Evolutionary conservation across 2,329 filamentous ascomycete genomes (phyloP).

Genomic region (Dactylellina parvicollis): DNA sequence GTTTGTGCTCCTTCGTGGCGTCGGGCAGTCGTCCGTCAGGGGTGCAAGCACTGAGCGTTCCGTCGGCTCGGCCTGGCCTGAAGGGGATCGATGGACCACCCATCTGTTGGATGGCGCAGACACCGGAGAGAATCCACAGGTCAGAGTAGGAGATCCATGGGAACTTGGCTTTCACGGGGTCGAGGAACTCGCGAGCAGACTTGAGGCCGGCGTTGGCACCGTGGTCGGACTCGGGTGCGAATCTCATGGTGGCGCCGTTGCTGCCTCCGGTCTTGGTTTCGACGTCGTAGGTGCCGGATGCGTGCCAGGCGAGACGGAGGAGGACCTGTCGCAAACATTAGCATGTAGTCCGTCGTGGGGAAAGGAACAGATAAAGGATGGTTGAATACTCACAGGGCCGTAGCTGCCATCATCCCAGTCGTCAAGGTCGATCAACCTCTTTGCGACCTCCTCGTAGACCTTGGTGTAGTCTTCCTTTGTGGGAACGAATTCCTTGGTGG

Average conservation of each 20-base stretch:
- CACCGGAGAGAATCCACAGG: conserved; percentile 90
- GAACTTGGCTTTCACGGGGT: conserved; percentile 88
- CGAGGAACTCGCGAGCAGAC: conserved; percentile 87
- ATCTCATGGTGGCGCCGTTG: conserved; percentile 97
- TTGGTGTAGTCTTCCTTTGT: conserved; percentile 91
- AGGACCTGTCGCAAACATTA: conserved; percentile 66
- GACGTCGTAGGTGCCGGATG: conserved; percentile 90
- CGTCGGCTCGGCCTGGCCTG: conserved; percentile 84
- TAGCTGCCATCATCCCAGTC: conserved; percentile 98
- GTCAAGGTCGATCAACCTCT: conserved; percentile 82
- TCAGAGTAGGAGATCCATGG: conserved; percentile 98
- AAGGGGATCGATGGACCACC: conserved; percentile 86
- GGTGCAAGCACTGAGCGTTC: conserved; percentile 83
- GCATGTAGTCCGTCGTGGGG: not conserved
- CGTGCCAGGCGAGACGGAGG: conserved; percentile 91
- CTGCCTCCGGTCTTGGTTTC: conserved; percentile 87
- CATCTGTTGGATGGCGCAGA: conserved; percentile 92
- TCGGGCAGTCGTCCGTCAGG: conserved; percentile 92
- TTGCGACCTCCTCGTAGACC: conserved; percentile 88
- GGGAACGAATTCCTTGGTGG: conserved; percentile 73
- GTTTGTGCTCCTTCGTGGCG: conserved; percentile 77
- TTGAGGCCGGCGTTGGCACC: conserved; percentile 92
- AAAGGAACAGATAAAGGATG: not conserved
- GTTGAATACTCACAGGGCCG: conserved; percentile 71
- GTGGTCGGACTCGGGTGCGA: conserved; percentile 86